phyloP scores from a whole-genome alignment of 2,329 filamentous ascomycete species.

The Trichoderma simmonsii region DNA sequence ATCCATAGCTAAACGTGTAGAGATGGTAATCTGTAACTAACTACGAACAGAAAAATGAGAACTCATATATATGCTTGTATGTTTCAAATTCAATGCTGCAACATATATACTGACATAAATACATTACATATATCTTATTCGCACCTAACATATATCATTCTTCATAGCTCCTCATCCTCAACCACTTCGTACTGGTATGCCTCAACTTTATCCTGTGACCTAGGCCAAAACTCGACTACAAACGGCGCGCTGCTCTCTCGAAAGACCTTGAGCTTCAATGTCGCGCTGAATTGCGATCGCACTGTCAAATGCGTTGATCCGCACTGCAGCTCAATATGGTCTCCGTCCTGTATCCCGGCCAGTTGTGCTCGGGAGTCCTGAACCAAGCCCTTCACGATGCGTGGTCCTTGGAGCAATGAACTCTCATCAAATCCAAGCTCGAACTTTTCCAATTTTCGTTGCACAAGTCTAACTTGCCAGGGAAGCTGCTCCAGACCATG shows the following conservation, averaged over 20 bases:
- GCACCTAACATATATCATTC: no score
- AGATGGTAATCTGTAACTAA: no score
- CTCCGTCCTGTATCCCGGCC: background rate
- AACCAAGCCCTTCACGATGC: background rate
- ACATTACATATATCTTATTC: no score
- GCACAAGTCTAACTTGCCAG: background rate
- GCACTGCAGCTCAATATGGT: background rate
- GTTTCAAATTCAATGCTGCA: background rate
- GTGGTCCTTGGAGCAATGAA: background rate
- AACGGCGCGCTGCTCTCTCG: background rate
- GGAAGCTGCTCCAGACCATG: background rate
- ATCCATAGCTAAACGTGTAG: background rate
- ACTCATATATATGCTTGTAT: background rate
- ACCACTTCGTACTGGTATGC: background rate
- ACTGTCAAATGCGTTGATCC: background rate
- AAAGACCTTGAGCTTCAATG: background rate
- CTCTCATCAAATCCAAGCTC: background rate
- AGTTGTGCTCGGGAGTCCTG: background rate
- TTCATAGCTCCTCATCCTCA: background rate
- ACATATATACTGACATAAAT: background rate
- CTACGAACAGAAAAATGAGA: no score
- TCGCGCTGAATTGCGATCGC: background rate
- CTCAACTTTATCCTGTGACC: background rate
- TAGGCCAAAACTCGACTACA: background rate
- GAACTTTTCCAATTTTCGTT: background rate